phyloP scores from a whole-genome alignment of 306 rosid species.

The Cicer yamashitae region DNA sequence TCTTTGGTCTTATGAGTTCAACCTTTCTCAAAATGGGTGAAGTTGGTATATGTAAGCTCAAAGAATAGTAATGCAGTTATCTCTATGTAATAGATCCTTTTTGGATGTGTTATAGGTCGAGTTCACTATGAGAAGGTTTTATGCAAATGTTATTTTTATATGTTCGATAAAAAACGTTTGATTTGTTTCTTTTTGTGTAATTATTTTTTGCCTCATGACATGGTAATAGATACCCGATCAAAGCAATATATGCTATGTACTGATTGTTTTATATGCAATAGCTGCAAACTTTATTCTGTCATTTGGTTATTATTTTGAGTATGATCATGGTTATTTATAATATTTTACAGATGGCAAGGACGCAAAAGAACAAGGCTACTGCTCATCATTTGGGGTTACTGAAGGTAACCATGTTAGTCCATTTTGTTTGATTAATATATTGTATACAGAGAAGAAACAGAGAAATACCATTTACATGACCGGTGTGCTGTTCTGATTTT shows the following conservation, averaged over 20 bases:
- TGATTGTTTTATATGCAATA: background rate
- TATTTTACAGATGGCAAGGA: slow-evolving; percentile 88
- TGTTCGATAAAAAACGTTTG: background rate
- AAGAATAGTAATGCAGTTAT: slow-evolving; percentile 25
- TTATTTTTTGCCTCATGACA: background rate
- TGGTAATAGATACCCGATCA: background rate
- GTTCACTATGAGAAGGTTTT: background rate
- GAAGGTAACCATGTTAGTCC: slow-evolving; percentile 57
- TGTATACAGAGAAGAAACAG: background rate
- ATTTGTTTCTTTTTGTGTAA: slow-evolving; percentile 1
- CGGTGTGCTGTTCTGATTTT: background rate
- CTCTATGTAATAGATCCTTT: slow-evolving; percentile 10
- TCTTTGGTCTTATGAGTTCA: background rate
- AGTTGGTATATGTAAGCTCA: background rate
- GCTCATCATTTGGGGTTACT: slow-evolving; percentile 99
- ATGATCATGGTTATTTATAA: slow-evolving; percentile 3
- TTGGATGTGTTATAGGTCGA: background rate
- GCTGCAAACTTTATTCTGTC: background rate
- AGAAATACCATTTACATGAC: background rate
- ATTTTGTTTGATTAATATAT: slow-evolving; percentile 16
- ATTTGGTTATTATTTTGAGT: slow-evolving; percentile 11
- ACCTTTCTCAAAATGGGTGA: slow-evolving; percentile 8
- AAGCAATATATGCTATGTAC: slow-evolving; percentile 1
- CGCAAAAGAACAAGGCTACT: slow-evolving; percentile 98
- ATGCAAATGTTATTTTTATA: background rate